These are phyloP conservation scores for Gastrolobium villosum DNA, from an alignment of 306 rosid genomes.

Conservation along the genomic window DNA sequence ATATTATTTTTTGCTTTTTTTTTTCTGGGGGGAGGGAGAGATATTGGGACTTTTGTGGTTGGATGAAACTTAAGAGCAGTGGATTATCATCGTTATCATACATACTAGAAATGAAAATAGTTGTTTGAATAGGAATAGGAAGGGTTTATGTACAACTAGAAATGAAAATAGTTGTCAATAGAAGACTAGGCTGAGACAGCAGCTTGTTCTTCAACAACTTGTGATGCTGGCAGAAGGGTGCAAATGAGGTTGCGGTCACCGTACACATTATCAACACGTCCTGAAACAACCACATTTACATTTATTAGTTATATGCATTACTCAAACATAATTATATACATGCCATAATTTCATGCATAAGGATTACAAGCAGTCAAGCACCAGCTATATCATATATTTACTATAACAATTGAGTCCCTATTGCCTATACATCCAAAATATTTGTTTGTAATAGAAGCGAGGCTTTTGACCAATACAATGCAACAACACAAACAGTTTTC, in stretches of 20 bases:
- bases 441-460: too few species aligned
- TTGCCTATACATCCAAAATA: too few species aligned
- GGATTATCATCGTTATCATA: conserved; percentile 52
- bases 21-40: conserved; percentile 4
- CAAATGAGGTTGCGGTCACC: conserved; percentile 99
- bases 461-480: too few species aligned
- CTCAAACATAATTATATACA: conserved; percentile 39
- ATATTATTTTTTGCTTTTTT: not conserved
- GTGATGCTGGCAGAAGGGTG: conserved; percentile 89
- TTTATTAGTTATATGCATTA: conserved; percentile 28
- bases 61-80: conserved; percentile 44
- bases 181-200: conserved; percentile 85
- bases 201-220: conserved; percentile 83
- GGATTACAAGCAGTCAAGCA: not conserved
- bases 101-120: too few species aligned
- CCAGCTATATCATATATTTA: not conserved
- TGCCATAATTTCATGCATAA: not conserved
- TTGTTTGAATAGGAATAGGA: conserved; percentile 55
- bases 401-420: too few species aligned
- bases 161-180: conserved; percentile 29
- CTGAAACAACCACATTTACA: conserved; percentile 45
- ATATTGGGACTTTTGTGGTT: conserved; percentile 11
- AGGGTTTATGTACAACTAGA: conserved; percentile 55
- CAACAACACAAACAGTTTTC: too few species aligned
- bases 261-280: conserved; percentile 73